phyloP scores from a whole-genome alignment of 768 basidiomycete species.

The Boletus rubropictus region DNA sequence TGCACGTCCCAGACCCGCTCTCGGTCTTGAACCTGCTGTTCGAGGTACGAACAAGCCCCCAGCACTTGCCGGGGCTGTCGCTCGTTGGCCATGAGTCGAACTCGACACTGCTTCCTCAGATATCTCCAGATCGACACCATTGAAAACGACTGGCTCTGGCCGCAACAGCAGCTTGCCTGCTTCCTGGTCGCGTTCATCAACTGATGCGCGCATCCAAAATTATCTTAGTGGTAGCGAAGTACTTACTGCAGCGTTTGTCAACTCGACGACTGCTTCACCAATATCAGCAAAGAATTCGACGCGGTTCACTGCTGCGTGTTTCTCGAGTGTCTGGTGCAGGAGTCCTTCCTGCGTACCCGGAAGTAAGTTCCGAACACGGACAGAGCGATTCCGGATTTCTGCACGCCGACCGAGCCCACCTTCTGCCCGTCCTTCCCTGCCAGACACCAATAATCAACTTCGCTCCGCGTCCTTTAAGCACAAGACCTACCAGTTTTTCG shows the following conservation, averaged over 20 bases:
- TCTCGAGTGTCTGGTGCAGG: conserved; percentile 85
- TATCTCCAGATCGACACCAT: conserved; percentile 54
- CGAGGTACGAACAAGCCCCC: conserved; percentile 65
- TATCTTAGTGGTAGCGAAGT: not conserved
- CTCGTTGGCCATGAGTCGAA: conserved; percentile 23
- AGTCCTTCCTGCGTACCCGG: conserved; percentile 80
- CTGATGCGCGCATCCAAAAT: not conserved
- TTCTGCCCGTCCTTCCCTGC: conserved; percentile 42
- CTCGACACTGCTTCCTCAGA: conserved; percentile 45
- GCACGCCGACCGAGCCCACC: conserved; percentile 51
- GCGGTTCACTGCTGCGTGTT: conserved; percentile 61
- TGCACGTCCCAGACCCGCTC: conserved; percentile 62
- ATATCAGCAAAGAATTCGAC: conserved; percentile 66
- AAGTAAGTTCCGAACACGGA: conserved; percentile 74
- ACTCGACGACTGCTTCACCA: conserved; percentile 58
- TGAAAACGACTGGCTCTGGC: conserved; percentile 66
- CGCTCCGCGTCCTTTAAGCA: not conserved
- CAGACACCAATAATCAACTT: not conserved
- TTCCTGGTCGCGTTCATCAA: conserved; percentile 47
- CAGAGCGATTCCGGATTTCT: conserved; percentile 61
- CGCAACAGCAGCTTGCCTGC: conserved; percentile 73
- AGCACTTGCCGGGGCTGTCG: conserved; percentile 34
- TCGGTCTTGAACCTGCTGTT: conserved; percentile 56
- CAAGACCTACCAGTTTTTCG: conserved; percentile 44
- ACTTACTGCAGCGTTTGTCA: conserved; percentile 62